Conservation (phyloP, 2,329 filamentous ascomycete species). For the Mycosphaerella arachidis region DNA sequence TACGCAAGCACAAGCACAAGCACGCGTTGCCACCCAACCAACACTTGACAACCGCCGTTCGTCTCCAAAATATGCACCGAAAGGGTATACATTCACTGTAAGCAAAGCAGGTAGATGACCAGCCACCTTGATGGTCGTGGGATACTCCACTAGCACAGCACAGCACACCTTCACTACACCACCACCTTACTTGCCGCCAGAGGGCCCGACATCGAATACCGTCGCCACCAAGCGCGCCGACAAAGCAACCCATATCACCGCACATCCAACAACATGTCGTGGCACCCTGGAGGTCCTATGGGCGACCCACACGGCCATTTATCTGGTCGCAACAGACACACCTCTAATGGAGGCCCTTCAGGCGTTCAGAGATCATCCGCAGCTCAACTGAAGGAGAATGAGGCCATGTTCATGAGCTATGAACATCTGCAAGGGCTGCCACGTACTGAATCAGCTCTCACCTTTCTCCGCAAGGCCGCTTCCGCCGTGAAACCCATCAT, state of each 20-base stretch:
- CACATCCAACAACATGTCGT: conserved; percentile 15
- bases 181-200: not conserved
- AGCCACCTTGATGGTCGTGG: not conserved
- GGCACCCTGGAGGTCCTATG: conserved; percentile 15
- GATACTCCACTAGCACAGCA: not conserved
- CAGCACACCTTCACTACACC: not conserved
- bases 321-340: conserved; percentile 23
- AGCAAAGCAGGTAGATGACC: not conserved
- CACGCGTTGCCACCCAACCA: not conserved
- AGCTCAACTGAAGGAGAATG: conserved; percentile 41
- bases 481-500: conserved; percentile 93
- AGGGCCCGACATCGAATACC: not conserved
- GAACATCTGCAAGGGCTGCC: conserved; percentile 46
- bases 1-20: too few species aligned
- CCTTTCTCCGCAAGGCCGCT: conserved; percentile 71
- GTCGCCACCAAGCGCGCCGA: not conserved
- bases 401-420: conserved; percentile 47
- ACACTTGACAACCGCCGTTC: not conserved
- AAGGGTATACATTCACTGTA: not conserved
- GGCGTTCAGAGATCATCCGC: conserved; percentile 32
- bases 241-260: not conserved
- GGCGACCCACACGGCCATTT: conserved; percentile 15
- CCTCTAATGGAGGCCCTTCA: conserved; percentile 29
- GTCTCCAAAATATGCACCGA: not conserved
- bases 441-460: conserved; percentile 43